Conservation (phyloP, 1,139 yeast species). For the Ogataea hybrid region DNA sequence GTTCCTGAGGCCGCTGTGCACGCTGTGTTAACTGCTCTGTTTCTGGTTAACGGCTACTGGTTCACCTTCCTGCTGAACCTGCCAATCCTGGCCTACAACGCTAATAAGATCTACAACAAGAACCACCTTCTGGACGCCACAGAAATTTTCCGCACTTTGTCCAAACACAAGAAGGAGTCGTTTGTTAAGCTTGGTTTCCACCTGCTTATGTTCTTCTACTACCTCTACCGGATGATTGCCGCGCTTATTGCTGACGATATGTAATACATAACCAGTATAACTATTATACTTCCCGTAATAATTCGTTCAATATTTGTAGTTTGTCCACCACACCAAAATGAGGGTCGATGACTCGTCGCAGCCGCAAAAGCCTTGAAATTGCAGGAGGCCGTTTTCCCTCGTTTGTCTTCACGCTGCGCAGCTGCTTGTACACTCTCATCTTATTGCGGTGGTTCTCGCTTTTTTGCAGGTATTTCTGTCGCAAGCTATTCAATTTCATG, state of each 20-base stretch:
- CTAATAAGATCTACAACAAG: slow-evolving; percentile 66
- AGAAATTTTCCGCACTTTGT: slow-evolving; percentile 92
- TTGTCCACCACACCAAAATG: slow-evolving; percentile 40
- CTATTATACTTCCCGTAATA: slow-evolving; percentile 32
- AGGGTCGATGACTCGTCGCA: slow-evolving; percentile 39
- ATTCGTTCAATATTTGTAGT: slow-evolving; percentile 36
- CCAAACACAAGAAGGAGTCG: slow-evolving; percentile 90
- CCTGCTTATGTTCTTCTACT: slow-evolving; percentile 88
- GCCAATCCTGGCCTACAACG: slow-evolving; percentile 83
- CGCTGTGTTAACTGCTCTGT: slow-evolving; percentile 65
- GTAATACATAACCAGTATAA: slow-evolving; percentile 6
- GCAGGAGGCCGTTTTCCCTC: background rate
- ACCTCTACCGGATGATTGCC: slow-evolving; percentile 95
- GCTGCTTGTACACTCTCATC: slow-evolving; percentile 19
- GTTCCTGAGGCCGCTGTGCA: slow-evolving; percentile 91
- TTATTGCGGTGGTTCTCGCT: slow-evolving; percentile 32
- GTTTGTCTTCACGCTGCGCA: slow-evolving; percentile 9
- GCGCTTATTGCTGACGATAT: slow-evolving; percentile 75
- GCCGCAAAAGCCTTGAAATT: slow-evolving; percentile 20
- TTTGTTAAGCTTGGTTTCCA: slow-evolving; percentile 91
- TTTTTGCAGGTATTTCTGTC: slow-evolving; percentile 34
- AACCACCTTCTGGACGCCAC: slow-evolving; percentile 95
- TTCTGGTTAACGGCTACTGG: slow-evolving; percentile 92
- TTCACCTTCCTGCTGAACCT: slow-evolving; percentile 80
- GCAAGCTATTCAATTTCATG: slow-evolving; percentile 38